Base-by-base conservation (phyloP, 2,329 filamentous ascomycete species). In the Aspergillus sp. region DNA sequence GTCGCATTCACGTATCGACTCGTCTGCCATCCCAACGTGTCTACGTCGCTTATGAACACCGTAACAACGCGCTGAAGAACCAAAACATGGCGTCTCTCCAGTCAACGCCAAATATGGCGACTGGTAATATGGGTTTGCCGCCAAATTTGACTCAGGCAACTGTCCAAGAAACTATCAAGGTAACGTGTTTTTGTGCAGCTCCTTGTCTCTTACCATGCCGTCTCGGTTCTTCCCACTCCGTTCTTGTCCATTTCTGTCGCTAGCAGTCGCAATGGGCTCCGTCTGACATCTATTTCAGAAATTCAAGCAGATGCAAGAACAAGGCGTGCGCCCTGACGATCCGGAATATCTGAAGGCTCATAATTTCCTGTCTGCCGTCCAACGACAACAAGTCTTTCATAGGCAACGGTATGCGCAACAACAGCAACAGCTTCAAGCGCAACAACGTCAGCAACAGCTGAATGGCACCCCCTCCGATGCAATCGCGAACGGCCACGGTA, bases 311-410 rank as follows among this genome's bases (percentile, higher is more conserved):
- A 90, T 97, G 86, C 93, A 91, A 70, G 81, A 87, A 48, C 79
- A 85, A 60, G 90, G 90, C 57, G 85, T 94, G 20, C 82, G 88
- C 37, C 79, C 83, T 48, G 85, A 79, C 48, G 90, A 97, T 61
- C 91, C 91, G 41, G 90, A 97, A 66, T 90, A 85, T 61, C 79
- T 91, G 61, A 94, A 93, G 70, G 81, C 84, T 27, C 84, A 88
- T 46, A 82, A 86, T 52, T 83, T 94, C 51, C 78, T 96, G 53
- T 68, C 80, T 33, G 82, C 78, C 57, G 80, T 95, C 47, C 85
- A 88, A 56, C 77, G 79, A 51, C 74, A 80, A 54, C 73, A 81
- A 59, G 75, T 78, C 32, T 81, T 80, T 49, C 79, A 81, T 57
- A 77, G 79, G 50, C 75, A 79, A 55, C 73, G 76, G 44, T 69